Base-by-base conservation (phyloP, 2,329 filamentous ascomycete species). In the Calonectria pseudoreteaudii region DNA sequence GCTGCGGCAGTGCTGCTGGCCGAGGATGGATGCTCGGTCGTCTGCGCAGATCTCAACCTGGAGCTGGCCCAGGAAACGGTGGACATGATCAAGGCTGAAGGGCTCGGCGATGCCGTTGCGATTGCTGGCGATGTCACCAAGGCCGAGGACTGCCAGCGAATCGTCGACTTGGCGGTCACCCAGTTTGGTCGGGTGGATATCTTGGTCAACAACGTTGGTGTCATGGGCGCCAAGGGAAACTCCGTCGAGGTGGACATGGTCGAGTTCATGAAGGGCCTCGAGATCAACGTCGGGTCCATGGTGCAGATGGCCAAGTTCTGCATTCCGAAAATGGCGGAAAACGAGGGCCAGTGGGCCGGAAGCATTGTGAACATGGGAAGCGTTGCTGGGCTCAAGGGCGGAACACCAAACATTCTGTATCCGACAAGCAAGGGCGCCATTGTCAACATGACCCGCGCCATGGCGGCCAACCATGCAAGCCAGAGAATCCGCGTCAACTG, bases 221-320 rank as follows among this genome's bases (percentile, higher is more conserved):
- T 93, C 26, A 86, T 86, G 5, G 92, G 92, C 0, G 88, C 91
- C 0, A 70, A 83, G 1, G 92, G 92, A 0, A 92, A 89, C 2
- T 91, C 91, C 0, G 85, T 90, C 2, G 89, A 91, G 0, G 89
- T 93, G 0, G 90, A 93, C 77, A 88, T 92, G 85, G 86, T 81
- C 0, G 85, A 86, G 14, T 94, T 91, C 90, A 85, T 88, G 0
- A 86, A 86, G 66, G 87, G 88, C 0, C 86, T 94, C 69, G 87
- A 91, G 56, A 84, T 93, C 60, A 94, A 94, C 77, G 90, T 94
- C 5, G 88, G 87, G 6, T 91, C 89, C 77, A 93, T 93, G 91
- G 88, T 93, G 36, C 85, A 89, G 69, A 93, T 93, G 90, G 85
- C 86, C 23, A 92, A 92, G 77, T 89, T 90, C 76, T 88, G 88